A percentile compares a stretch with the other conserved stretches of the same genome.
These are phyloP conservation scores for Soucietia sequanensis DNA, from an alignment of 805 yeast genomes.

Conservation along the genomic window DNA sequence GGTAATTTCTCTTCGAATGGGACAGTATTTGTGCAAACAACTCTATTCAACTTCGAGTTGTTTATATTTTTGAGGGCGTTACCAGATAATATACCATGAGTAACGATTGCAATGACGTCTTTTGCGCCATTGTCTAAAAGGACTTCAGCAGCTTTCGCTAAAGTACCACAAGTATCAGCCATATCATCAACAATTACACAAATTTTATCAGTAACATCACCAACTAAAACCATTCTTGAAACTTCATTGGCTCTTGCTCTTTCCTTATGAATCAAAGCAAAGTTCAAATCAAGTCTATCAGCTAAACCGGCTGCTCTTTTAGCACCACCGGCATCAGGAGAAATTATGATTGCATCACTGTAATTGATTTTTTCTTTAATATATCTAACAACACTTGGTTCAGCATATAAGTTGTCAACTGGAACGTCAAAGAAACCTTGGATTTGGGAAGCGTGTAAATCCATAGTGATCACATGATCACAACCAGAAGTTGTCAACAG, in stretches of 20 bases:
- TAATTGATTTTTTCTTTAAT: conserved; percentile 61
- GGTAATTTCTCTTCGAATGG: conserved; percentile 69
- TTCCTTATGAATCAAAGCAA: conserved; percentile 96
- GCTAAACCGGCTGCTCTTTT: conserved; percentile 95
- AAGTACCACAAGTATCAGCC: conserved; percentile 98
- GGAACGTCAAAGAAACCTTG: conserved; percentile 96
- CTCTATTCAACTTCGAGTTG: conserved; percentile 61
- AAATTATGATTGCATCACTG: conserved; percentile 72
- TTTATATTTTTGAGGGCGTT: conserved; percentile 74
- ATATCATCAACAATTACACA: conserved; percentile 93
- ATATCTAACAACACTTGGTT: conserved; percentile 83
- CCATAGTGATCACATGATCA: conserved; percentile 94
- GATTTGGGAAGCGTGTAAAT: conserved; percentile 94
- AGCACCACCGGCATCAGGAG: conserved; percentile 99
- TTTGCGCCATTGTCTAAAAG: conserved; percentile 78
- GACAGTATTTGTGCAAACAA: conserved; percentile 91
- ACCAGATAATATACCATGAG: conserved; percentile 93
- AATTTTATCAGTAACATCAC: conserved; percentile 81
- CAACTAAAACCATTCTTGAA: conserved; percentile 91
- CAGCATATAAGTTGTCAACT: conserved; percentile 93
- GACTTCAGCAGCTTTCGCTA: conserved; percentile 91
- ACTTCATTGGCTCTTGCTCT: conserved; percentile 95
- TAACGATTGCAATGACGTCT: conserved; percentile 87
- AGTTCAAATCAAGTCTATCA: conserved; percentile 85
- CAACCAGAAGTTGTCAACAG: conserved; percentile 92